Conservation (phyloP, 2,329 filamentous ascomycete genomes). For the Alternaria tenuissima region DNA sequence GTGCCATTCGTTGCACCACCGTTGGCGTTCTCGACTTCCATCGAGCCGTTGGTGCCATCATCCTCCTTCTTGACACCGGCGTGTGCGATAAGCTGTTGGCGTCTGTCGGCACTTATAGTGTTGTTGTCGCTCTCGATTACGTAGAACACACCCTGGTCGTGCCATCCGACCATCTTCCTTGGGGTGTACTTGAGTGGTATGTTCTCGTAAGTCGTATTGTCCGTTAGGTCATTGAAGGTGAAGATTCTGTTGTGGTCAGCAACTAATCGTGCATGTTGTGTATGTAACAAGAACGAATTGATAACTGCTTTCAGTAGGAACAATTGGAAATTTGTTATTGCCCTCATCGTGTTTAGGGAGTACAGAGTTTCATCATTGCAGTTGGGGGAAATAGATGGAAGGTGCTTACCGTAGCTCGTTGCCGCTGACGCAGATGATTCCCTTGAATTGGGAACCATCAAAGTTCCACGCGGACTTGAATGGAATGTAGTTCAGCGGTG, state of each 20-base stretch:
- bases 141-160: constrained; percentile 88
- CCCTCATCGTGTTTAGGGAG: constrained; percentile 56
- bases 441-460: constrained; percentile 92
- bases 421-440: constrained; percentile 91
- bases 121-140: constrained; percentile 95
- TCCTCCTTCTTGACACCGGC: constrained; percentile 53
- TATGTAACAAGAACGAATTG: neutral
- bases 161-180: constrained; percentile 84
- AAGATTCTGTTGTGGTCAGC: constrained; percentile 71
- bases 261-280: constrained; percentile 8
- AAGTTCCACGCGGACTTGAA: constrained; percentile 97
- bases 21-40: constrained; percentile 29
- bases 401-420: constrained; percentile 80
- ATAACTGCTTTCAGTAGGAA: constrained; percentile 81
- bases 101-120: constrained; percentile 80
- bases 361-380: constrained; percentile 71
- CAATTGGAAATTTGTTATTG: constrained; percentile 77
- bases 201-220: constrained; percentile 85
- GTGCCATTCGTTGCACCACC: constrained; percentile 27
- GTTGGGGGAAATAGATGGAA: constrained; percentile 40
- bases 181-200: constrained; percentile 91
- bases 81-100: constrained; percentile 76
- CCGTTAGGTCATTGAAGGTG: constrained; percentile 83
- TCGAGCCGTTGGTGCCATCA: constrained; percentile 52
- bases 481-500: constrained; percentile 85